Conservation (phyloP, 2,329 filamentous ascomycete genomes). For the Chaetomium sp. region DNA sequence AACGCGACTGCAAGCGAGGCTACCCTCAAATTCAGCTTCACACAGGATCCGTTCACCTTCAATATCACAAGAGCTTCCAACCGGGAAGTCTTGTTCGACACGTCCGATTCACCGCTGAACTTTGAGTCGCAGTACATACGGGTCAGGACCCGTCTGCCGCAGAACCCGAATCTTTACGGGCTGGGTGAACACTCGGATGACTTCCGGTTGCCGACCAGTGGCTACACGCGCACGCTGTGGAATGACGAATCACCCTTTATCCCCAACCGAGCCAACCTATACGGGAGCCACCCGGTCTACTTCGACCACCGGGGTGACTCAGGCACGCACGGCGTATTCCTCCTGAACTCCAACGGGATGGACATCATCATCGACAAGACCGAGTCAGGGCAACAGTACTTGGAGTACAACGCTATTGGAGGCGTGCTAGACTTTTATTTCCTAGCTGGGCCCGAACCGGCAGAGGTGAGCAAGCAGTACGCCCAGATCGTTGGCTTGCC, state of each 20-base stretch:
- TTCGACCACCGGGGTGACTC: slow-evolving; percentile 63
- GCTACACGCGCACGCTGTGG: slow-evolving; percentile 71
- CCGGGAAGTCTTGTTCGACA: slow-evolving; percentile 59
- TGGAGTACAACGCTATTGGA: slow-evolving; percentile 78
- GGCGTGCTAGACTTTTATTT: slow-evolving; percentile 75
- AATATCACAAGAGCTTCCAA: slow-evolving; percentile 50
- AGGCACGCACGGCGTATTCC: slow-evolving; percentile 65
- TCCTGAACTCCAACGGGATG: slow-evolving; percentile 75
- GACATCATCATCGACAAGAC: slow-evolving; percentile 71
- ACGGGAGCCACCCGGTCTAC: slow-evolving; percentile 73
- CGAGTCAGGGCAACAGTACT: slow-evolving; percentile 60
- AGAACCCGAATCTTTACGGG: slow-evolving; percentile 70
- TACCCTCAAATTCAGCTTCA: slow-evolving; percentile 51
- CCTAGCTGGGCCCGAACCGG: slow-evolving; percentile 58
- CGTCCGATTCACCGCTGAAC: slow-evolving; percentile 55
- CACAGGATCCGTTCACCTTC: slow-evolving; percentile 59
- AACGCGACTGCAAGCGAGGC: slow-evolving; percentile 30
- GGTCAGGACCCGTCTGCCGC: slow-evolving; percentile 67
- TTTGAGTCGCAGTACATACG: slow-evolving; percentile 77
- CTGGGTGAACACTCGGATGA: slow-evolving; percentile 75
- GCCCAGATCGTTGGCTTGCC: slow-evolving; percentile 58
- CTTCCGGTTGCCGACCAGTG: slow-evolving; percentile 64
- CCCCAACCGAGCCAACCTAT: slow-evolving; percentile 65
- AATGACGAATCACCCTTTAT: slow-evolving; percentile 66
- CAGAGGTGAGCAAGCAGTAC: slow-evolving; percentile 62